Evolutionary conservation across 2,329 filamentous ascomycete genomes (phyloP).

Genomic region (Raffaelea albimanens): DNA sequence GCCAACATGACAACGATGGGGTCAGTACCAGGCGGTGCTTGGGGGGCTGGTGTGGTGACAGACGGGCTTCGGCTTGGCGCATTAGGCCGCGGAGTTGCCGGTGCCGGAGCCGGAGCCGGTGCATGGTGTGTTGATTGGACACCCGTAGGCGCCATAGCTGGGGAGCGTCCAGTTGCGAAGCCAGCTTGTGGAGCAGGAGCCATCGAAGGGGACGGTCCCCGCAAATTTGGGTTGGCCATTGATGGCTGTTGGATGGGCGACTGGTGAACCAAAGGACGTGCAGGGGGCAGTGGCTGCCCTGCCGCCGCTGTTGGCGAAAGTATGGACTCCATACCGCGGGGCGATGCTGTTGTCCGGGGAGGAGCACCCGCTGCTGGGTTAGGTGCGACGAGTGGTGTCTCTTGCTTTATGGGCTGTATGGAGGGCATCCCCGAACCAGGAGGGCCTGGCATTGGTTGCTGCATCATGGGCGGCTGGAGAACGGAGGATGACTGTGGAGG

Average conservation of each 20-base stretch:
- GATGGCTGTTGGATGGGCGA: not conserved
- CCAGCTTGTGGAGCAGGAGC: not conserved
- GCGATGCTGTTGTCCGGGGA: constrained; percentile 15
- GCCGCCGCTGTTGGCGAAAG: constrained; percentile 12
- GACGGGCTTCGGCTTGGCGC: constrained; percentile 18
- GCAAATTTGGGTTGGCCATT: too few relatives aligned
- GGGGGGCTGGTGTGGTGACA: constrained; percentile 13
- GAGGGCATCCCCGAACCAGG: not conserved
- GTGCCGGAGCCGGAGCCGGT: not conserved
- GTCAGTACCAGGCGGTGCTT: constrained; percentile 35
- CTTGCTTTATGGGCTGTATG: not conserved
- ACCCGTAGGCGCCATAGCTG: not conserved
- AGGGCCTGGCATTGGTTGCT: constrained; percentile 3
- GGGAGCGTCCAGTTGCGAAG: not conserved
- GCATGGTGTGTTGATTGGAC: not conserved
- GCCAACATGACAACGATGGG: constrained; percentile 75
- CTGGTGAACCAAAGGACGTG: not conserved
- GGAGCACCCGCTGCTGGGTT: not conserved
- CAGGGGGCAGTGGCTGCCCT: not conserved
- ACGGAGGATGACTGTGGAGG: not conserved
- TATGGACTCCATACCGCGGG: constrained; percentile 20
- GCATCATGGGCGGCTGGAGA: not conserved
- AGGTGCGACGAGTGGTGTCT: not conserved
- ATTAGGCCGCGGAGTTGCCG: not conserved
- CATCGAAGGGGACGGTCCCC: not conserved